Evolutionary conservation across 2,329 filamentous ascomycete species (phyloP).

Genomic region (Alternaria gaisen): DNA sequence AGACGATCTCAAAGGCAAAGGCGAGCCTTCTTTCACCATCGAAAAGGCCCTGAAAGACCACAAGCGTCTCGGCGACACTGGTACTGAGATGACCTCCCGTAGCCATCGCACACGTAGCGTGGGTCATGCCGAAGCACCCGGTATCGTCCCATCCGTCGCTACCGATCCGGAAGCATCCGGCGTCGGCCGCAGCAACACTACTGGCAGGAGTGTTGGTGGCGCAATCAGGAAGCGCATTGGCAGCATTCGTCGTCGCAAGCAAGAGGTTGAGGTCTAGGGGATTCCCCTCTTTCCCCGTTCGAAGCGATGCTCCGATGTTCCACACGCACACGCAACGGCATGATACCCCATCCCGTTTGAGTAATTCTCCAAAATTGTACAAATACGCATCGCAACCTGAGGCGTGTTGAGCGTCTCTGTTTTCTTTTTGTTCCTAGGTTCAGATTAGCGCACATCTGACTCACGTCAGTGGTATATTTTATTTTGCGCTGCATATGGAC

Average conservation of each 20-base stretch:
- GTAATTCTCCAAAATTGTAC: constrained; percentile 6
- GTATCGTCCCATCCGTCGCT: constrained; percentile 31
- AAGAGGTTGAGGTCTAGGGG: constrained; percentile 34
- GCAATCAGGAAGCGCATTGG: constrained; percentile 59
- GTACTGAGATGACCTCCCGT: constrained; percentile 57
- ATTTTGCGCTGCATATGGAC: not conserved
- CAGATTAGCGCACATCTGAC: not conserved
- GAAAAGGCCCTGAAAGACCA: constrained; percentile 73
- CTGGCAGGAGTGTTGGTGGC: constrained; percentile 47
- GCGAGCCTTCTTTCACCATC: constrained; percentile 76
- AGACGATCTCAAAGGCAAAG: constrained; percentile 83
- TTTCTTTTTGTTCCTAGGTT: not conserved
- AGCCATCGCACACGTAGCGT: constrained; percentile 47
- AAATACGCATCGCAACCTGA: constrained; percentile 4
- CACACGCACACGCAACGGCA: not conserved
- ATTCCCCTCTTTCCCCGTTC: constrained; percentile 12
- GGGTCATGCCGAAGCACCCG: constrained; percentile 42
- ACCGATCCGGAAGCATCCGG: constrained; percentile 41
- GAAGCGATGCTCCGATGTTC: not conserved
- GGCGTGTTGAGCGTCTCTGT: not conserved
- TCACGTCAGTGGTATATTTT: not conserved
- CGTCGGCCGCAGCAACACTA: constrained; percentile 48
- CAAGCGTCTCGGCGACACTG: constrained; percentile 54
- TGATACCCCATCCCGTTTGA: not conserved
- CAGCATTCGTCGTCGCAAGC: constrained; percentile 53